Base-by-base conservation (phyloP, 148 eudicot genomes). In the Gaultheria prostrata region DNA sequence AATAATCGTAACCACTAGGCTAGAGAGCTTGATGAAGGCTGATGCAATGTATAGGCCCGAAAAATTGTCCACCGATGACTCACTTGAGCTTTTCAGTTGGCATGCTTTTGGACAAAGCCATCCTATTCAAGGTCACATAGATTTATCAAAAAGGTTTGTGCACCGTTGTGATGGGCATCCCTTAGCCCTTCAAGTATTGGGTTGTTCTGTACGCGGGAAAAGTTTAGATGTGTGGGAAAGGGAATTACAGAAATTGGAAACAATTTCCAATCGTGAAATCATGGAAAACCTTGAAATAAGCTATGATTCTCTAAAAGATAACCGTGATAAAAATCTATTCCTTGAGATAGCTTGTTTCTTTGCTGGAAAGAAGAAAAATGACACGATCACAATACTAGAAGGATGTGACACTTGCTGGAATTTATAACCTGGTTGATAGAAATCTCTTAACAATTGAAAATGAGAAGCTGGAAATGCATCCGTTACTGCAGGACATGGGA, bases 11-110 rank as follows among this genome's bases (percentile, higher is more conserved):
- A 57, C 63, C 63, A 57, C 63, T 21, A 57, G 63, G 63, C 2
- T 21, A 0, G 26, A 57, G 24, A 57, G 10, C 26, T 0, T 21
- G 26, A 20, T 20, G 63, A 53, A 15, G 3, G 24, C 10, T 21
- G 2, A 21, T 21, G 28, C 1, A 59, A 21, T 59, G 67, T 59
- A 59, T 1, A 7, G 3, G 26, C 67, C 28, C 21, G 28, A n/a
- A 8, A 59, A n/a, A 2, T 0, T 59, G 1, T 8, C 28, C 11
- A 0, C 0, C 0, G 26, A 7, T n/a, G 28, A 59, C 0, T 59
- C 67, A n/a, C 28, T 59, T n/a, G 28, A n/a, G 67, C 26, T 21
- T 21, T 59, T 59, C 67, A 59, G 67, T 59, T 59, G 67, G 67
- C 67, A 59, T n/a, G 28, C 67, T n/a, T 59, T 59, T n/a, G n/a